A percentile compares a stretch with the other conserved stretches of the same genome.
Evolutionary conservation across 345 rosid species (phyloP).

Genomic region (Salix dunnii): DNA sequence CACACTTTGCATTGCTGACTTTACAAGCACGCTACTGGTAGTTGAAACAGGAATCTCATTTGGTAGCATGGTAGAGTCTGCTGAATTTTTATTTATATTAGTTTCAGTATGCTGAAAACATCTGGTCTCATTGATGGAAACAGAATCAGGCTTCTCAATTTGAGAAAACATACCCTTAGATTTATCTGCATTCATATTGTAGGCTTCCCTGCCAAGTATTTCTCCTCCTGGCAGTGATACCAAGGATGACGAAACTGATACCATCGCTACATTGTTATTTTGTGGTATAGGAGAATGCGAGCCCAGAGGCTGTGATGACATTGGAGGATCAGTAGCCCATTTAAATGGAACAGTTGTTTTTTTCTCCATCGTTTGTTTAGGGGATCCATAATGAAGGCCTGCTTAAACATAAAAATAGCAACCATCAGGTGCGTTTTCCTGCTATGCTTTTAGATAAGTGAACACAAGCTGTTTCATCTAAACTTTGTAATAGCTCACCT

Average conservation of each 20-base stretch:
- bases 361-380: conserved; percentile 35
- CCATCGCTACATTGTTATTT: conserved; percentile 26
- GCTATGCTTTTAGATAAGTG: neutral
- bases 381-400: conserved; percentile 38
- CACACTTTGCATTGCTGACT: conserved; percentile 25
- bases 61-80: conserved; percentile 24
- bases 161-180: conserved; percentile 25
- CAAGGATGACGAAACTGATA: conserved; percentile 37
- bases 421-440: conserved; percentile 17
- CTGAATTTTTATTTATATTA: conserved; percentile 23
- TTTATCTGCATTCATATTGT: conserved; percentile 29
- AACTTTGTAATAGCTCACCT: conserved; percentile 42
- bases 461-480: conserved; percentile 10
- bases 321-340: conserved; percentile 32
- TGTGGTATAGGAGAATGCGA: conserved; percentile 31
- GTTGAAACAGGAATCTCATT: conserved; percentile 32
- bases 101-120: conserved; percentile 37
- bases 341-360: conserved; percentile 33
- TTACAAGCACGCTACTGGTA: conserved; percentile 21
- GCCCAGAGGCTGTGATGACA: conserved; percentile 24
- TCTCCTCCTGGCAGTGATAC: conserved; percentile 23
- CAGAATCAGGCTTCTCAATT: conserved; percentile 33
- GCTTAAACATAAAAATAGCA: conserved; percentile 25
- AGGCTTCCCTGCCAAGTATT: conserved; percentile 22
- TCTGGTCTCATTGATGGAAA: conserved; percentile 31